A percentile compares a stretch with the other conserved stretches of the same genome.
Evolutionary conservation across 139 green algal genomes (phyloP).

Genomic region (Haematococcus lacustris): DNA sequence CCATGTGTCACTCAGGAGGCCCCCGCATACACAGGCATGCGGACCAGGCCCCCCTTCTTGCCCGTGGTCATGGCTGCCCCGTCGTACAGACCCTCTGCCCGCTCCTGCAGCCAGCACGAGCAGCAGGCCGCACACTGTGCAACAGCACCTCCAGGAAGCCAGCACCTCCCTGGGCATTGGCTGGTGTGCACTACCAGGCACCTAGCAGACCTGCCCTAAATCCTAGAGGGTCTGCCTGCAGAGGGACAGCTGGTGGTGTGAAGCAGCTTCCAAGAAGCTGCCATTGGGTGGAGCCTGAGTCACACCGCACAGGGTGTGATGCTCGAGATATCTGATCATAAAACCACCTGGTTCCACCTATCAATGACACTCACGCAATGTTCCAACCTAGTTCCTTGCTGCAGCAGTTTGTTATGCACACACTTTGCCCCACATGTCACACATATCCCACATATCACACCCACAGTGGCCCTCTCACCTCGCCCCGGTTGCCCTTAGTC

Average conservation of each 20-base stretch:
- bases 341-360: not conserved
- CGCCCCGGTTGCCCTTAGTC: constrained; percentile 51
- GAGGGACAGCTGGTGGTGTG: not conserved
- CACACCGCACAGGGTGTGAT: not conserved
- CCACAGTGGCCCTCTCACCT: constrained; percentile 9
- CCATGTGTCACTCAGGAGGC: too few species aligned
- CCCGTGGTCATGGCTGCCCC: constrained; percentile 41
- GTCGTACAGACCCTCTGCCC: constrained; percentile 41
- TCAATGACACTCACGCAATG: not conserved
- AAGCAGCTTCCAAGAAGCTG: not conserved
- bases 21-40: constrained; percentile 16
- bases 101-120: constrained; percentile 3
- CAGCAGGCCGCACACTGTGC: not conserved
- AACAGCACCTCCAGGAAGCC: not conserved
- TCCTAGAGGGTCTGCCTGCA: not conserved
- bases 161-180: not conserved
- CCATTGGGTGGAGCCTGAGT: not conserved
- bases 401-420: not conserved
- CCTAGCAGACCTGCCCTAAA: not conserved
- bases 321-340: not conserved
- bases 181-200: not conserved
- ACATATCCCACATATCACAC: too few species aligned
- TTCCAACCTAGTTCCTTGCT: not conserved
- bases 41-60: constrained; percentile 59
- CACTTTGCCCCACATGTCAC: too few species aligned